A percentile compares a stretch with the other conserved stretches of the same genome.
These are phyloP conservation scores for Taxawa tesnikishii DNA, from an alignment of 2,329 filamentous ascomycete species.

Conservation along the genomic window DNA sequence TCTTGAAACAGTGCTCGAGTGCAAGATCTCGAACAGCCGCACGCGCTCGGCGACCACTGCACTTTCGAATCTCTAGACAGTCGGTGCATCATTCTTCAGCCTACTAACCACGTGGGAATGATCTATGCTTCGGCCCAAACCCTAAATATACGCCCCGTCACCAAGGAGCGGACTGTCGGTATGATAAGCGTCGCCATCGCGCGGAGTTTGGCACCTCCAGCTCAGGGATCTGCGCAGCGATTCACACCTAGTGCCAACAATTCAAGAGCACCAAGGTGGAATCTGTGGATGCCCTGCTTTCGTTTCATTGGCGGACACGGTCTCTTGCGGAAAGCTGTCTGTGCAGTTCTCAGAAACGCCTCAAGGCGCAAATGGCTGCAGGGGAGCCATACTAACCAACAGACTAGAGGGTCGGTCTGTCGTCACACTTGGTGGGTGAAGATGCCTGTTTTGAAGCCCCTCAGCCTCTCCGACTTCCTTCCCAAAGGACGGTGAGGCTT, in stretches of 20 bases:
- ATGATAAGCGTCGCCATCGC: not conserved
- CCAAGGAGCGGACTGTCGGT: not conserved
- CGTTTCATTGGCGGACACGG: too few relatives aligned
- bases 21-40: too few relatives aligned
- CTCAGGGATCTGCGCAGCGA: not conserved
- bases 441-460: not conserved
- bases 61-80: too few relatives aligned
- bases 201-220: not conserved
- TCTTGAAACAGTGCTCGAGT: too few relatives aligned
- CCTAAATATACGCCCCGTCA: not conserved
- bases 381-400: not conserved
- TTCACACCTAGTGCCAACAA: too few relatives aligned
- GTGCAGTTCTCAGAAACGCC: not conserved
- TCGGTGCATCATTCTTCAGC: too few relatives aligned
- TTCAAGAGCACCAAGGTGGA: too few relatives aligned
- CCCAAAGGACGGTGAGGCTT: too few relatives aligned
- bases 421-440: not conserved
- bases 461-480: not conserved
- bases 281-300: too few relatives aligned
- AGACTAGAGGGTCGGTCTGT: not conserved
- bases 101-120: too few relatives aligned
- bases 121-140: not conserved
- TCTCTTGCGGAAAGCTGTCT: too few relatives aligned
- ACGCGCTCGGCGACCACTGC: too few relatives aligned
- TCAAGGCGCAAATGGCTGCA: not conserved